Evolutionary conservation across 2,329 filamentous ascomycete species (phyloP).

Genomic region (Colletotrichum sansevieriae): DNA sequence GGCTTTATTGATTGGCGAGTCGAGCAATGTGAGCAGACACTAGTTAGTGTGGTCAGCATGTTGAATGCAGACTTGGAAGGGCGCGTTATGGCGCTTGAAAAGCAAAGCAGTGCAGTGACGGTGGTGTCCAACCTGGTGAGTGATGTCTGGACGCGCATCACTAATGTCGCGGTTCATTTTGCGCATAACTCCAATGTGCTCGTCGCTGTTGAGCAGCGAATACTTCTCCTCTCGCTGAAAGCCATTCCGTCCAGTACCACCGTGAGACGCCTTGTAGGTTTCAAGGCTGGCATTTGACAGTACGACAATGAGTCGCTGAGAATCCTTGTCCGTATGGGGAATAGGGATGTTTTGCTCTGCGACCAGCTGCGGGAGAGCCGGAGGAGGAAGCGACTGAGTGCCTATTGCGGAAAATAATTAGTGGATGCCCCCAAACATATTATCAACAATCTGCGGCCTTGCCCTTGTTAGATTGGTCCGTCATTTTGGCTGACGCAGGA

Average conservation of each 20-base stretch:
- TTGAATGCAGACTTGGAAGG: constrained; percentile 56
- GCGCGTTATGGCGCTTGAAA: constrained; percentile 44
- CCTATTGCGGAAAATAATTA: constrained; percentile 61
- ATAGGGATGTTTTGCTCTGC: constrained; percentile 94
- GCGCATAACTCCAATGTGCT: constrained; percentile 98
- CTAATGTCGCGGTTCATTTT: constrained; percentile 99
- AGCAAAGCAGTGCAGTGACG: constrained; percentile 37
- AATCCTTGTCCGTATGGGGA: constrained; percentile 87
- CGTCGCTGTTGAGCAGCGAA: constrained; percentile 96
- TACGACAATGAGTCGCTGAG: constrained; percentile 92
- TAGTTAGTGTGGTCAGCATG: constrained; percentile 63
- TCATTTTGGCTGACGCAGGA: not conserved
- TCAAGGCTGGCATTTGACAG: constrained; percentile 97
- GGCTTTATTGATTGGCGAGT: constrained; percentile 98
- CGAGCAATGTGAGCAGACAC: constrained; percentile 96
- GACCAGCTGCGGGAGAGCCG: constrained; percentile 89
- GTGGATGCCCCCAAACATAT: not conserved
- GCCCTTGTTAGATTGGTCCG: constrained; percentile 15
- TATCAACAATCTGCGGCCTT: not conserved
- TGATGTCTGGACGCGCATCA: constrained; percentile 97
- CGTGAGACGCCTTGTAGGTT: constrained; percentile 92
- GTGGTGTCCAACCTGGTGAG: constrained; percentile 84
- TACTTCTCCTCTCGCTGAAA: constrained; percentile 91
- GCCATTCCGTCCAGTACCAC: constrained; percentile 73
- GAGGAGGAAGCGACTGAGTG: constrained; percentile 95